Conservation (phyloP, 202 grass and related monocot genomes). For the Bolboschoenoplectus hybrid region DNA sequence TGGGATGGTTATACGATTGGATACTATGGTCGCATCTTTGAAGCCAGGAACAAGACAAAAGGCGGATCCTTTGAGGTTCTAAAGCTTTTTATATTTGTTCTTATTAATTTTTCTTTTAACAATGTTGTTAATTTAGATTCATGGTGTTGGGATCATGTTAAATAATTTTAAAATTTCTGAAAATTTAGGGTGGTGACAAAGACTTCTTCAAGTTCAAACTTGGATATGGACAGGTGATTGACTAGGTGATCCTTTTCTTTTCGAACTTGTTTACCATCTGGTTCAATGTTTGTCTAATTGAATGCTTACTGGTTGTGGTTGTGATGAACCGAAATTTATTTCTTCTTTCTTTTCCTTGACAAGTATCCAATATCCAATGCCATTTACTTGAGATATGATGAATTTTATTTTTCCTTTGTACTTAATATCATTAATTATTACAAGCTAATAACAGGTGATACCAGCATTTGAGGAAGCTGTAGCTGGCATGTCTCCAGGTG, state of each 20-base stretch:
- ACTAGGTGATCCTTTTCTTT: constrained; percentile 40
- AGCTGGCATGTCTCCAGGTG: constrained; percentile 71
- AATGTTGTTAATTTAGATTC: constrained; percentile 1
- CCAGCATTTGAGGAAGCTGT: constrained; percentile 99
- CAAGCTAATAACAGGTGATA: constrained; percentile 66
- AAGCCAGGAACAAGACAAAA: constrained; percentile 98
- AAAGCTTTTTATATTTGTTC: constrained; percentile 28
- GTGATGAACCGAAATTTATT: not conserved
- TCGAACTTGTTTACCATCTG: not conserved
- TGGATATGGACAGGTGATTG: constrained; percentile 79
- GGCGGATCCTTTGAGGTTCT: constrained; percentile 97
- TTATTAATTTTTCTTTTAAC: constrained; percentile 36
- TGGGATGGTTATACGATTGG: constrained; percentile 99
- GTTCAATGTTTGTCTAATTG: constrained; percentile 18
- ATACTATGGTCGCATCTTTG: constrained; percentile 98
- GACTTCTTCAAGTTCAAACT: constrained; percentile 92
- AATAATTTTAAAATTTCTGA: constrained; percentile 35
- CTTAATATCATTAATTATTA: constrained; percentile 35
- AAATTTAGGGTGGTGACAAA: constrained; percentile 87
- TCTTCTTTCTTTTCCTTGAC: constrained; percentile 11
- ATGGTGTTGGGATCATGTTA: not conserved
- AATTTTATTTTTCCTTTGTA: not conserved
- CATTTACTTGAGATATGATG: not conserved
- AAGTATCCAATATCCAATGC: not conserved
- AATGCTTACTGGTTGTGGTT: not conserved